Evolutionary conservation across 2,329 filamentous ascomycete genomes (phyloP).

Genomic region (Trichoderma semiorbis): DNA sequence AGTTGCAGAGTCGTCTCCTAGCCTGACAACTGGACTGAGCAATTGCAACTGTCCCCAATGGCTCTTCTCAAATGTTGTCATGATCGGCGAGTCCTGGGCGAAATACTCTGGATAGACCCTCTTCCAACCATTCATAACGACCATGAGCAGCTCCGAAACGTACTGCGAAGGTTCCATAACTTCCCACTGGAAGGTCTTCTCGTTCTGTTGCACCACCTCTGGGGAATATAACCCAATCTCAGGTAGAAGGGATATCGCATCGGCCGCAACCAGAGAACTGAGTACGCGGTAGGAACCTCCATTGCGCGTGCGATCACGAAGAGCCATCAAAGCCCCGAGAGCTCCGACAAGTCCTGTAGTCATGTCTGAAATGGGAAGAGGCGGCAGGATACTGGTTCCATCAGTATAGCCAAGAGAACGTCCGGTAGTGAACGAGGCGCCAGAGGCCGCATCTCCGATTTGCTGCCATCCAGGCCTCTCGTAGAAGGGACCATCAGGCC

Average conservation of each 20-base stretch:
- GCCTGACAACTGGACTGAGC: not conserved
- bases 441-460: constrained; percentile 52
- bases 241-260: not conserved
- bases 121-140: not conserved
- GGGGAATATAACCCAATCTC: not conserved
- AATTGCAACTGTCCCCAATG: not conserved
- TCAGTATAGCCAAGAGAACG: constrained; percentile 23
- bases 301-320: not conserved
- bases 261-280: not conserved
- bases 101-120: not conserved
- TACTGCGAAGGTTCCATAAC: not conserved
- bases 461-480: constrained; percentile 63
- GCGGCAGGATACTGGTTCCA: not conserved
- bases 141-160: not conserved
- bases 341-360: not conserved
- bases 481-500: constrained; percentile 53
- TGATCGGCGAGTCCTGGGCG: not conserved
- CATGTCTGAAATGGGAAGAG: not conserved
- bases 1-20: not conserved
- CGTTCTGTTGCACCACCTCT: not conserved
- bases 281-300: not conserved
- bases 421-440: constrained; percentile 33
- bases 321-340: not conserved
- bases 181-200: not conserved
- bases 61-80: not conserved